Conservation (phyloP, 345 rosid genomes). For the Ricinus communis region DNA sequence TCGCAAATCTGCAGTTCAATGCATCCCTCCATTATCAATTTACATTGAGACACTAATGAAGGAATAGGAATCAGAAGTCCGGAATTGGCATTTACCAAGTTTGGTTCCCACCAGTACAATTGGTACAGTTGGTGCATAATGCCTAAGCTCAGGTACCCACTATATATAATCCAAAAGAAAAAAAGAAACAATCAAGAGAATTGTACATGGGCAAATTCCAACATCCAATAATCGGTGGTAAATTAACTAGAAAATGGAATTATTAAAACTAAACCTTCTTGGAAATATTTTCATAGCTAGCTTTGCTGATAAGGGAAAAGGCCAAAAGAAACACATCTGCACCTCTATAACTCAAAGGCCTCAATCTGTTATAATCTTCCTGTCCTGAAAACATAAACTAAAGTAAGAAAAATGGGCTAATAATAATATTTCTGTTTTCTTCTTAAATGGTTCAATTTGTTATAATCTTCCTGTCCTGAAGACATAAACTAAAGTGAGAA, state of each 20-base stretch:
- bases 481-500: too few relatives aligned
- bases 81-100: conserved; percentile 33
- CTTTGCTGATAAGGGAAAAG: conserved; percentile 49
- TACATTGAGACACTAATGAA: too few relatives aligned
- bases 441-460: neutral
- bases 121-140: conserved; percentile 56
- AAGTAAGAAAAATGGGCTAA: neutral
- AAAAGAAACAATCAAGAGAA: neutral
- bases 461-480: too few relatives aligned
- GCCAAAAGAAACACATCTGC: conserved; percentile 57
- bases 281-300: conserved; percentile 54
- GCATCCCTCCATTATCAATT: neutral
- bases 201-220: neutral
- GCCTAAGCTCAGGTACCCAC: conserved; percentile 61
- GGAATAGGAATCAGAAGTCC: neutral
- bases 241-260: neutral
- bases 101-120: conserved; percentile 55
- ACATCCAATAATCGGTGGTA: neutral
- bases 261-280: conserved; percentile 38
- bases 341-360: conserved; percentile 61
- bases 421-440: neutral
- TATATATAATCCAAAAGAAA: conserved; percentile 6
- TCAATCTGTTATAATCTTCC: conserved; percentile 59
- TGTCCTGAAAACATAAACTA: conserved; percentile 38
- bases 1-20: conserved; percentile 43